Base-by-base conservation (phyloP, 2,329 filamentous ascomycete species). In the Beauveria pseudobassiana region DNA sequence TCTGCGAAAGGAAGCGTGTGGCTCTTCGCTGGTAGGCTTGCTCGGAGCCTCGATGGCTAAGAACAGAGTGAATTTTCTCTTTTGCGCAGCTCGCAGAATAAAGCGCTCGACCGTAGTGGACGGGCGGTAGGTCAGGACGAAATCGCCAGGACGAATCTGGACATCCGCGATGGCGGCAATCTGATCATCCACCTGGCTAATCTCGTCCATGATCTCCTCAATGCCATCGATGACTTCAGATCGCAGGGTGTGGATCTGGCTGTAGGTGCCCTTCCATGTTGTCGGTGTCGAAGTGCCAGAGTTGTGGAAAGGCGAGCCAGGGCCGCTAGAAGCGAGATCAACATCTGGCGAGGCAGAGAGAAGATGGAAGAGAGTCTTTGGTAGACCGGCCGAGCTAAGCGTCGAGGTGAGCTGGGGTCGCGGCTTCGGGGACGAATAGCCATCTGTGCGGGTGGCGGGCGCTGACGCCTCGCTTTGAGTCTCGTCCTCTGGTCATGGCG, bases 211-310 rank as follows among this genome's bases (percentile, higher is more conserved):
- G 63, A 99, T 92, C 73, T 99, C 95, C 69, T 91, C 87, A 69
- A 99, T 97, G 48, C 93, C 95, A 68, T 95, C 90, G 66, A 97
- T 87, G 28, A 98, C 89, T 74, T 98, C 95, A 16, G 91, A 91
- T 64, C 92, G 89, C 63, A 98, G 80, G 65, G 96, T 89, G 63
- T 89, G 83, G 59, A 78, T 74, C 64, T 80, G 80, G 51, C 79
- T 76, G 18, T 74, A 73, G 66, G 70, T 22, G 63, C 67, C 65
- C 61, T 66, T 66, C 68, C 73, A 69, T 60, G 78, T 70, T 24
- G 77, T 70, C 24, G 82, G 78, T n/a, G 80, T 82, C 18, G 80
- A 82, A 9, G 79, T 69, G 24, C 80, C 80, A 12, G 77, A 82
- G 46, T 74, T 75, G 22, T 76, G 76, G 45, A 77, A 75, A 1